Evolutionary conservation across 306 rosid genomes (phyloP).

Genomic region (Cajanus cajan): DNA sequence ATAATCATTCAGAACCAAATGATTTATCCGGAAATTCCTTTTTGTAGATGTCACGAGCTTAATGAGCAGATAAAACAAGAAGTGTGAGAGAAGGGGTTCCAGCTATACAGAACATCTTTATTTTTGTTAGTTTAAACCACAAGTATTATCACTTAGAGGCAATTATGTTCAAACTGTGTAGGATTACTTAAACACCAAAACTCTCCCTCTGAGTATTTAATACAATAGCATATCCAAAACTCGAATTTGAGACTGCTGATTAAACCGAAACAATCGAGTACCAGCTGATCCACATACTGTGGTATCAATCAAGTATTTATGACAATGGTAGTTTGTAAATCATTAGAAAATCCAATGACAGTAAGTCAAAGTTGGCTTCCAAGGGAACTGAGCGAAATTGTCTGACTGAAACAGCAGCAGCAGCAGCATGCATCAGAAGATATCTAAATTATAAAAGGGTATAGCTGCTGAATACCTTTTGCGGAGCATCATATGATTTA

Average conservation of each 20-base stretch:
- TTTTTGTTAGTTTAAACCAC: too few relatives aligned
- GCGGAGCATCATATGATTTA: constrained; percentile 61
- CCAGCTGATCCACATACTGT: too few relatives aligned
- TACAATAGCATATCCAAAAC: too few relatives aligned
- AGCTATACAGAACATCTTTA: neutral
- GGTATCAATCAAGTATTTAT: neutral
- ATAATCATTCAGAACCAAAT: neutral
- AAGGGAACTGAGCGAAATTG: neutral
- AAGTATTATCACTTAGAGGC: too few relatives aligned
- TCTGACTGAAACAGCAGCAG: constrained; percentile 1
- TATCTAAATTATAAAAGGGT: neutral
- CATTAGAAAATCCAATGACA: neutral
- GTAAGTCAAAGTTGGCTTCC: neutral
- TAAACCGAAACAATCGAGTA: too few relatives aligned
- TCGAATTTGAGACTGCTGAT: too few relatives aligned
- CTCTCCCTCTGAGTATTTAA: too few relatives aligned
- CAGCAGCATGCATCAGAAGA: neutral
- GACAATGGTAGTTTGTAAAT: neutral
- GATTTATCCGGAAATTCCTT: neutral
- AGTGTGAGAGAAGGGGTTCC: neutral
- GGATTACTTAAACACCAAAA: too few relatives aligned
- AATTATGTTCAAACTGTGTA: too few relatives aligned
- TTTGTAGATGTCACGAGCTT: neutral
- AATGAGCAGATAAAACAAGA: neutral
- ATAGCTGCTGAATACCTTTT: constrained; percentile 44